phyloP scores from a whole-genome alignment of 371 early-diverging fungal species.

The Smittium mucronatum region DNA sequence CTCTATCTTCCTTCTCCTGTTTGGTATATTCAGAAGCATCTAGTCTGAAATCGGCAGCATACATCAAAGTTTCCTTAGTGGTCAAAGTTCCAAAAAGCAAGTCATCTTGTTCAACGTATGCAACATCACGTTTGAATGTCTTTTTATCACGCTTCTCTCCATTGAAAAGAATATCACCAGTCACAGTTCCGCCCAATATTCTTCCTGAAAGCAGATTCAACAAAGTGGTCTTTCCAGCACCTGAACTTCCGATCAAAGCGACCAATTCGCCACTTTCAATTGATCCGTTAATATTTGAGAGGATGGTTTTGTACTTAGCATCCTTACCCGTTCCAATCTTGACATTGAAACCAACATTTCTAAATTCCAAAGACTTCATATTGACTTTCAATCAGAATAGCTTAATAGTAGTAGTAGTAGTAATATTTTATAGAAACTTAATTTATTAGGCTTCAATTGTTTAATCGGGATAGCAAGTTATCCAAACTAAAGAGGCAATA shows the following conservation, averaged over 20 bases:
- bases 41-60: constrained; percentile 56
- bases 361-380: constrained; percentile 27
- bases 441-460: no score
- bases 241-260: constrained; percentile 65
- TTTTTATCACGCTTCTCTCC: constrained; percentile 39
- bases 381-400: no score
- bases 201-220: constrained; percentile 42
- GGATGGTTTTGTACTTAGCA: constrained; percentile 13
- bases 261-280: constrained; percentile 41
- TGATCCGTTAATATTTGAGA: constrained; percentile 7
- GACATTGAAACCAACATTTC: constrained; percentile 23
- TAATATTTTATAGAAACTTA: no score
- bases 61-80: constrained; percentile 38
- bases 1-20: constrained; percentile 42
- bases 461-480: no score
- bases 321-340: constrained; percentile 18
- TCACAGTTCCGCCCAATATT: constrained; percentile 40
- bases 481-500: no score
- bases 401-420: no score
- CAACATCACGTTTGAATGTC: constrained; percentile 52
- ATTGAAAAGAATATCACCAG: constrained; percentile 47
- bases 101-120: constrained; percentile 35
- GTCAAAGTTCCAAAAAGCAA: constrained; percentile 32
- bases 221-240: constrained; percentile 59
- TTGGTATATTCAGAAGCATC: constrained; percentile 36